Base-by-base conservation (phyloP, 1,284 basidiomycete species). In the Papiliotrema nemorosa region DNA sequence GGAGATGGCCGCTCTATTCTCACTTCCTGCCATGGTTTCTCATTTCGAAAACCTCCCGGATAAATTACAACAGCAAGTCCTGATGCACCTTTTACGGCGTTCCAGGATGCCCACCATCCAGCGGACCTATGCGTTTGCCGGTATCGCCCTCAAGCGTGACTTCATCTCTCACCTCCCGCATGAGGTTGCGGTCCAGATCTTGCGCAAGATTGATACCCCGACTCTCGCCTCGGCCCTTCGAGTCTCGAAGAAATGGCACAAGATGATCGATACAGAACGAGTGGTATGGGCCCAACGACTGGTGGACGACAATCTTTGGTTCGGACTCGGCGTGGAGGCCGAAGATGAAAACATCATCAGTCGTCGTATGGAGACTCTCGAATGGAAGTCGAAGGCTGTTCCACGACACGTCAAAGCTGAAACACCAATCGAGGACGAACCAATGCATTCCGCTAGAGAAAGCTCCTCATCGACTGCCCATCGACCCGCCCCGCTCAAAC, bases 11-110 rank as follows among this genome's bases (percentile, higher is more conserved):
- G 57, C 70, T 14, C 65, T 75, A 12, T 59, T 70, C 42, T 73
- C 72, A 2, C 64, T 75, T 2, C 70, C 73, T 0, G 46, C 61
- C 0, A 50, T 75, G n/a, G 62, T 69, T 4, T 41, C 54, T 2
- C 63, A 69, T 21, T 75, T 74, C 55, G 73, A 75, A 36, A 47
- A 44, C 6, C 65, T 75, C 9, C 72, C 73, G 6, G 67, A 73
- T 49, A 64, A 70, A 39, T 56, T 75, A 1, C 72, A 74, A 53
- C 72, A 75, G 53, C 73, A 74, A 46, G 64, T 73, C 46, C 63
- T 75, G 35, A 70, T 74, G 65, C 73, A 75, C 49, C 60, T 74
- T 27, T 59, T 75, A 24, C 64, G 73, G 6, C 63, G 73, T 10
- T 64, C 70, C 1, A 59, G 69, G 3, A 69, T 70, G 58, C 63